These are phyloP conservation scores for Cucurbita pepo DNA, from an alignment of 306 rosid genomes.

Conservation along the genomic window DNA sequence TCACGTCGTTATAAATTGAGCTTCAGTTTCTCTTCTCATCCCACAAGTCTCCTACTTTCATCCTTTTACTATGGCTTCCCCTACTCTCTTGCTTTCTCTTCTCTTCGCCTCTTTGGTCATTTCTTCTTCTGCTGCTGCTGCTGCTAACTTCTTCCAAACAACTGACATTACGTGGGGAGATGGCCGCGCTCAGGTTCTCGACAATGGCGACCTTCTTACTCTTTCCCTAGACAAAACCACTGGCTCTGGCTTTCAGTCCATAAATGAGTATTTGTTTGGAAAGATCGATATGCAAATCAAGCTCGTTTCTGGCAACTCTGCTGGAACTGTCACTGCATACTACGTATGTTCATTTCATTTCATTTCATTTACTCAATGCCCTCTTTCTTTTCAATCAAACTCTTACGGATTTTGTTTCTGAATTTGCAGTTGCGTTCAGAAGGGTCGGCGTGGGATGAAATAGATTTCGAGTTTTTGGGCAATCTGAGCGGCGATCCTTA, in stretches of 20 bases:
- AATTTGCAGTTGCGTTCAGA: constrained; percentile 38
- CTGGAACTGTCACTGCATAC: constrained; percentile 3
- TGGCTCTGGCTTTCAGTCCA: constrained; percentile 28
- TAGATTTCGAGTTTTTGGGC: constrained; percentile 61
- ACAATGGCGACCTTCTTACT: constrained; percentile 16
- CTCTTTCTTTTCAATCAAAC: neutral
- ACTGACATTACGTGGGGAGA: constrained; percentile 21
- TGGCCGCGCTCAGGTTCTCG: constrained; percentile 4
- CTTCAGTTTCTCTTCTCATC: neutral
- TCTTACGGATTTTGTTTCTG: neutral
- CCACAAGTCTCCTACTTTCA: no score
- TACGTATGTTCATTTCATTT: constrained; percentile 8
- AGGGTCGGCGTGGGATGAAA: constrained; percentile 60
- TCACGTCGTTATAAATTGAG: neutral
- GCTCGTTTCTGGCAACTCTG: constrained; percentile 12
- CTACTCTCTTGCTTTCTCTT: neutral
- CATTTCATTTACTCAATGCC: neutral
- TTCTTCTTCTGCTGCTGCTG: neutral
- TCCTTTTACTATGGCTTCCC: neutral
- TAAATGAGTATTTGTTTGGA: constrained; percentile 14
- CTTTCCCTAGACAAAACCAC: constrained; percentile 17
- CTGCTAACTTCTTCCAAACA: constrained; percentile 7
- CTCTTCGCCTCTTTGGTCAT: neutral
- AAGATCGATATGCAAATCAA: constrained; percentile 30
- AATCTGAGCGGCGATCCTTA: constrained; percentile 63